Base-by-base conservation (phyloP, 345 rosid species). In the Viola odorata region DNA sequence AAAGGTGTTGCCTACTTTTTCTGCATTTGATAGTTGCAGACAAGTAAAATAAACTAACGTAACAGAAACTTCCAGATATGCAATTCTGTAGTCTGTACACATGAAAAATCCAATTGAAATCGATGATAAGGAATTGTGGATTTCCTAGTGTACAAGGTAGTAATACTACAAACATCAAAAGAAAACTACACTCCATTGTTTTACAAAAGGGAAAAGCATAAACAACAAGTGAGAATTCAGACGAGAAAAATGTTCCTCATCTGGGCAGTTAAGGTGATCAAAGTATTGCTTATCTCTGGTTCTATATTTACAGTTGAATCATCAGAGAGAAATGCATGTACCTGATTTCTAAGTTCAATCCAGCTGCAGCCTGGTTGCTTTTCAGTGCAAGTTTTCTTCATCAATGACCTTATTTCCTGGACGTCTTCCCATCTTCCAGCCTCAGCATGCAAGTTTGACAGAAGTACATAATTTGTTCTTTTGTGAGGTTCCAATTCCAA, bases 361-460 rank as follows among this genome's bases (percentile, higher is more conserved):
- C 73, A 69, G 50, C 73, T 69, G 67, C 63, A 55, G 11, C 73
- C 73, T 3, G 73, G 57, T 15, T 62, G 67, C 37, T 69, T 69
- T 13, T 38, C 54, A 7, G 45, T n/a, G 16, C 40, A 16, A 14
- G 39, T 16, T 5, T 51, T 62, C 5, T 48, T 62, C 73, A 69
- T 69, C 12, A 49, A 41, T n/a, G 39, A 5, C 62, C 73, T 62
- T 37, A 69, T 36, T 49, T 69, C 67, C 44, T 40, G 51, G 45
- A 57, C 73, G 37, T 40, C 67, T 12, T 58, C 49, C 67, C 67
- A 69, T 50, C 67, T 56, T 4, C 67, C 52, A 5, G 48, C 66
- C 32, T 68, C 72, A 8, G 72, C 72, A 16, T 61, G 54, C 48
- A 68, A 53, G 17, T 57, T 69, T 38, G 73, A 62, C 45, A 69